Base-by-base conservation (phyloP, 768 basidiomycete genomes). In the Naganishia onofrii region DNA sequence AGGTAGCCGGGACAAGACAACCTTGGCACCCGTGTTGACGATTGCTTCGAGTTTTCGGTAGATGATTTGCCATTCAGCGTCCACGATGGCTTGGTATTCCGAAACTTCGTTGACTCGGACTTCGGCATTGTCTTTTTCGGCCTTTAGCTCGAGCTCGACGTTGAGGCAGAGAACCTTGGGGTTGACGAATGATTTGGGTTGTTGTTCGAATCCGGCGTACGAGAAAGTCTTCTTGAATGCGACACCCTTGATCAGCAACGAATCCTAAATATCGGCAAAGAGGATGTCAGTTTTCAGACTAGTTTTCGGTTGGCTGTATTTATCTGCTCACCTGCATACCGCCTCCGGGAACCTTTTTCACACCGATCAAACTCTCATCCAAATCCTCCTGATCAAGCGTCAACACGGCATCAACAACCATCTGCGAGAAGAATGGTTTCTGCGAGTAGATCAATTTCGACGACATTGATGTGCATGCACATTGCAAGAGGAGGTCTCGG, bases 151-250 rank as follows among this genome's bases (percentile, higher is more conserved):
- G 66, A 99, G 87, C 80, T 99, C 96, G 73, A 99, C 95, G 79
- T 99, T 99, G 68, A 99, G 82, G 78, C 93, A 93, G 21, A 97
- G 85, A 68, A 99, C 88, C 76, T 93, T 88, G 54, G 95, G 93
- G 77, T 95, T 78, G 72, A 83, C 83, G 85, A 98, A 96, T 38
- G 86, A 85, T 83, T 98, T 98, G 52, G 95, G 96, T 79, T 98
- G 95, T 82, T 99, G 96, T 79, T 99, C 96, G 23, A 96, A 96
- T 56, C 96, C 96, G 26, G 96, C 96, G 74, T 99, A 99, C 1
- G 93, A 94, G 82, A 99, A 99, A 0, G 96, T 99, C 84, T 99
- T 99, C 82, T 97, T 97, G 88, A 98, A 99, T 0, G 96, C 88
- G 57, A 99, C 96, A 46, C 96, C 95, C 68, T 84, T 83, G 78